These are phyloP conservation scores for Nakataea oryzae DNA, from an alignment of 2,329 filamentous ascomycete species.

Conservation along the genomic window DNA sequence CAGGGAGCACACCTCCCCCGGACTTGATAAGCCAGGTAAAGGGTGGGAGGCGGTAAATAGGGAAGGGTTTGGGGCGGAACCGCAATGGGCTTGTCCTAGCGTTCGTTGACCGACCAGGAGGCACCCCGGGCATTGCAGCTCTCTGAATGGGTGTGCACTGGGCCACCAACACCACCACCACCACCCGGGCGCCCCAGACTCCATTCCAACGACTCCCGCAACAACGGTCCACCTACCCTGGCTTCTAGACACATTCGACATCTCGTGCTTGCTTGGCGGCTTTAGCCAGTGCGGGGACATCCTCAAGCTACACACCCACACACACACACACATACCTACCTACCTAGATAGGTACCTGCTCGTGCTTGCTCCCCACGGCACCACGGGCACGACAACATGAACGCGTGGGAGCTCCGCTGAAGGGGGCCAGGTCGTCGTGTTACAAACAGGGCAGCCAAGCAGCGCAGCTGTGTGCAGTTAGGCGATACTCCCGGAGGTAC, in stretches of 20 bases:
- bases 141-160: no score
- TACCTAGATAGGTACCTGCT: no score
- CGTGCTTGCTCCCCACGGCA: not conserved
- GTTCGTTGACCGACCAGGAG: no score
- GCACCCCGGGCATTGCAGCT: no score
- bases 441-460: no score
- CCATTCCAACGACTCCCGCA: not conserved
- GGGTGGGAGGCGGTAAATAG: not conserved
- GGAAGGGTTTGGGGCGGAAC: not conserved
- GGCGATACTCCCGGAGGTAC: no score
- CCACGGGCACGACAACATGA: not conserved
- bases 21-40: not conserved
- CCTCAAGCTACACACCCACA: not conserved
- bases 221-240: not conserved
- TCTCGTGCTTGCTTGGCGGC: not conserved
- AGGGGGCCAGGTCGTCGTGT: not conserved
- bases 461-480: no score
- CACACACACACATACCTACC: no score
- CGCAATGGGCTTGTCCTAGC: no score
- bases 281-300: not conserved
- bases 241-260: not conserved
- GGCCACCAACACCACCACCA: not conserved
- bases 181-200: not conserved
- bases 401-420: not conserved
- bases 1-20: not conserved